Percentiles rank a stretch among this genome's conserved stretches.
phyloP scores from a whole-genome alignment of 306 rosid species.

The Geum urbanum region DNA sequence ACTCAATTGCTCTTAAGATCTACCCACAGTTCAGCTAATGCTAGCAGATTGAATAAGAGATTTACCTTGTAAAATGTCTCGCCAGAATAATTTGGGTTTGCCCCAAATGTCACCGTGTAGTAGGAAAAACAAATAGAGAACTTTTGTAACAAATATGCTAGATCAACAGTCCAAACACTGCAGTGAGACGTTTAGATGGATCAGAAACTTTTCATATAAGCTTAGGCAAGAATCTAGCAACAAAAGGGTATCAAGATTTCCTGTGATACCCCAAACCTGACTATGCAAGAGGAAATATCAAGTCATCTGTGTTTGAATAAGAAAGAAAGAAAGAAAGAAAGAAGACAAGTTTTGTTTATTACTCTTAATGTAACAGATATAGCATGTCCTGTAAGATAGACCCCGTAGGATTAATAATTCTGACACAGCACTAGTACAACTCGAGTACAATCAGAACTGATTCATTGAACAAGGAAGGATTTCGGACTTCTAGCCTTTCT shows the following conservation, averaged over 20 bases:
- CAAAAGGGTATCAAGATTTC: neutral
- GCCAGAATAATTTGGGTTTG: slow-evolving; percentile 79
- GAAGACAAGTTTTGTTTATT: neutral
- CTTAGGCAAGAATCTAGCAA: slow-evolving; percentile 12
- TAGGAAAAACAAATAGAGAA: slow-evolving; percentile 71
- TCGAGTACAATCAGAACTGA: neutral
- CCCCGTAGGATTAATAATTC: neutral
- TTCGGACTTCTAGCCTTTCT: neutral
- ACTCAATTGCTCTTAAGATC: too few relatives aligned
- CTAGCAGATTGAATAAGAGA: neutral
- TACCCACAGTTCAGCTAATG: neutral
- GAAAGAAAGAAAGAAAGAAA: slow-evolving; percentile 11
- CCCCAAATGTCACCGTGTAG: slow-evolving; percentile 89
- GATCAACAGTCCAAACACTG: slow-evolving; percentile 97
- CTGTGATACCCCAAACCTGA: slow-evolving; percentile 1
- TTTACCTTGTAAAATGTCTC: slow-evolving; percentile 94
- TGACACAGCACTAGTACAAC: neutral
- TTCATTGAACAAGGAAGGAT: neutral
- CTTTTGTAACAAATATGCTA: slow-evolving; percentile 77
- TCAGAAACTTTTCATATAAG: slow-evolving; percentile 20
- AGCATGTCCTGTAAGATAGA: neutral
- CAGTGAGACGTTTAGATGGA: slow-evolving; percentile 35
- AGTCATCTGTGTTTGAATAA: neutral
- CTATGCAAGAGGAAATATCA: neutral
- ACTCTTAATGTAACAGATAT: neutral